Base-by-base conservation (phyloP, 140 eudicot genomes). In the Stevia rebaudiana region DNA sequence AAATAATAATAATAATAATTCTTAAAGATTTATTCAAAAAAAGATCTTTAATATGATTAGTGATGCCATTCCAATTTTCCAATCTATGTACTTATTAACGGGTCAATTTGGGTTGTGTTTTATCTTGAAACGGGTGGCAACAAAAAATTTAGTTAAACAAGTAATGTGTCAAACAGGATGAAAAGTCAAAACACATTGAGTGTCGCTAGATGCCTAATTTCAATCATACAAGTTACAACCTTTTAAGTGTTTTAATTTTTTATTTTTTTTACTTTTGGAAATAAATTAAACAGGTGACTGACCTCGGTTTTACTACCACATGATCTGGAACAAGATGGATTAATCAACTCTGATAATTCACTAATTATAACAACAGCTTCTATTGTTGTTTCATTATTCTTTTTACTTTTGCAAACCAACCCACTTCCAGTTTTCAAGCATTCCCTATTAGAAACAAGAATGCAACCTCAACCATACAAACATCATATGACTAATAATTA, bases 291-390 rank as follows among this genome's bases (percentile, higher is more conserved):
- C n/a, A n/a, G n/a, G n/a, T n/a, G n/a, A 8, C 61, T 62, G 55
- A 86, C 97, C 95, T 88, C 94, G 68, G 96, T 87, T 78, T 68
- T 84, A 11, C 61, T 47, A 61, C 78, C 79, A 51, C 49, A 42
- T 12, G 36, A 60, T 73, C 84, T 79, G 78, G 69, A 61, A 83
- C 98, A 87, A 52, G 95, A 83, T 12, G 87, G 66, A 65, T 61
- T 49, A 42, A 47, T 21, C 30, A 58, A 52, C 54, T 75, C 82
- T 42, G 78, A 67, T 51, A 54, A 41, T 42, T 85, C 81, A 31
- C 92, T 92, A 39, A 85, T 59, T 44, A 92, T 68, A 48, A 92
- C 81, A 25, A 88, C 96, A 30, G 78, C 96, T 81, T 92, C 96
- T 69, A 79, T 67, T 11, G 68, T 73, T 64, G 67, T 71, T 55